Evolutionary conservation across 192 early-diverging fungal genomes (phyloP), one percentile per base, ranked within the genome.

Genomic region (Entophlyctis luteolus): DNA sequence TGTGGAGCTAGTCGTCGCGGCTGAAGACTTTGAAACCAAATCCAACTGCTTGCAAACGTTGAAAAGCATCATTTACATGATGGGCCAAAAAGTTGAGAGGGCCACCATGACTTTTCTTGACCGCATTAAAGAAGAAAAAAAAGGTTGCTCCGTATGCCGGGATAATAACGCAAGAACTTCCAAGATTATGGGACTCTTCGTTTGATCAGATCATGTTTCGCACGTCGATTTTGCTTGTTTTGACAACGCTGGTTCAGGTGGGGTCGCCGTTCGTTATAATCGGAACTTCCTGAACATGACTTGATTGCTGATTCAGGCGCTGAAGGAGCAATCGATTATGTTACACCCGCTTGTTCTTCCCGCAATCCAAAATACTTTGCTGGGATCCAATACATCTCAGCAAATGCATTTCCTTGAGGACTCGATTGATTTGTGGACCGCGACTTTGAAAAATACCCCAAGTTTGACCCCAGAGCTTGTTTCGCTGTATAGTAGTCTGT

Each of bases 401-500:
- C 38, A 34, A 23, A 33, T 32, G 29, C 62, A 93, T 54, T 59
- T 97, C 57, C 79, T 94, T 27, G 95, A 95, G 63, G 95, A 97
- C 60, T 90, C 86, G 1, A 77, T 95, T n/a, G 92, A 94, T 56
- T 79, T 97, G 16, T 95, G 93, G 95, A 81, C 84, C 42, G 84
- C 87, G 2, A 84, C 87, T 0, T n/a, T 97, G 12, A 88, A 89
- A 78, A 90, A 88, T 71, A 75, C 87, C 0, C 56, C 85, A 0
- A 31, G 67, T 10, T 70, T 79, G 23, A 85, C 81, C 6, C 73
- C 75, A 5, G 72, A 78, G 36, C 50, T 97, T 3, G 55, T 84
- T 22, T 69, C 67, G 16, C 84, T 97, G 0, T 73, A 89, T 8
- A 85, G 83, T n/a, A 67, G 72, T 4, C 79, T 84, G 16, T 75